A percentile compares a stretch with the other conserved stretches of the same genome.
These are phyloP conservation scores for Pseudozyma tsukubaensis DNA, from an alignment of 1,284 basidiomycete genomes.

Conservation along the genomic window DNA sequence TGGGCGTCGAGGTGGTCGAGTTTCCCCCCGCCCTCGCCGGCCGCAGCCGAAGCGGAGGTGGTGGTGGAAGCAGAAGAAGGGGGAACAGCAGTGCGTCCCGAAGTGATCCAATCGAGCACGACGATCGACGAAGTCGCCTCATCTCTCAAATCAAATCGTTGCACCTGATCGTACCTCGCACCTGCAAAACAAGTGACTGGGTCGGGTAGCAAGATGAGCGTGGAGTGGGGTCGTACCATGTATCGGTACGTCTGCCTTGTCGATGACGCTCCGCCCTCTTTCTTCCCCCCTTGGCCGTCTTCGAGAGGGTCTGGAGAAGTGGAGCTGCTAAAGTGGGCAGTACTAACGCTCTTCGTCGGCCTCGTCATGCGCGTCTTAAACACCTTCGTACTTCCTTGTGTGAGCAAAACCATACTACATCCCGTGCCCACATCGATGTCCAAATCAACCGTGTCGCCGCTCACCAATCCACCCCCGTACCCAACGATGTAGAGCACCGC, in stretches of 20 bases:
- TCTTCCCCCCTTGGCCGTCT: not conserved
- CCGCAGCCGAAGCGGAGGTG: too few relatives aligned
- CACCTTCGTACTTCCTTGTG: slow-evolving; percentile 76
- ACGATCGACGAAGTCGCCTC: slow-evolving; percentile 49
- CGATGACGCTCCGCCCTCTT: not conserved
- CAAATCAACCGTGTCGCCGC: slow-evolving; percentile 82
- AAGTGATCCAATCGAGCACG: slow-evolving; percentile 66
- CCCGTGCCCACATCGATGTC: slow-evolving; percentile 74
- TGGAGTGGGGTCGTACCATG: slow-evolving; percentile 52
- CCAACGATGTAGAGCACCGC: slow-evolving; percentile 83
- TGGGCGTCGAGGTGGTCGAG: slow-evolving; percentile 30
- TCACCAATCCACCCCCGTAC: slow-evolving; percentile 93
- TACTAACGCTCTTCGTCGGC: slow-evolving; percentile 20
- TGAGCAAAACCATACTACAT: slow-evolving; percentile 78
- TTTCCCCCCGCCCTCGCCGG: not conserved
- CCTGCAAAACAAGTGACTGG: slow-evolving; percentile 64
- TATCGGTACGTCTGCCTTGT: slow-evolving; percentile 48
- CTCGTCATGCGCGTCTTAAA: slow-evolving; percentile 47
- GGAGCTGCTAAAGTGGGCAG: slow-evolving; percentile 13
- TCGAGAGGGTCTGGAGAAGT: not conserved
- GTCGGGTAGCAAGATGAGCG: slow-evolving; percentile 60
- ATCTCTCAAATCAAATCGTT: slow-evolving; percentile 60
- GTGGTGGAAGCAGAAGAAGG: not conserved
- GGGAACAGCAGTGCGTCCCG: slow-evolving; percentile 48
- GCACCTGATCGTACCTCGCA: slow-evolving; percentile 59